A percentile compares a stretch with the other conserved stretches of the same genome.
Evolutionary conservation across 2,329 filamentous ascomycete species (phyloP).

Genomic region (Colletotrichum sp.): DNA sequence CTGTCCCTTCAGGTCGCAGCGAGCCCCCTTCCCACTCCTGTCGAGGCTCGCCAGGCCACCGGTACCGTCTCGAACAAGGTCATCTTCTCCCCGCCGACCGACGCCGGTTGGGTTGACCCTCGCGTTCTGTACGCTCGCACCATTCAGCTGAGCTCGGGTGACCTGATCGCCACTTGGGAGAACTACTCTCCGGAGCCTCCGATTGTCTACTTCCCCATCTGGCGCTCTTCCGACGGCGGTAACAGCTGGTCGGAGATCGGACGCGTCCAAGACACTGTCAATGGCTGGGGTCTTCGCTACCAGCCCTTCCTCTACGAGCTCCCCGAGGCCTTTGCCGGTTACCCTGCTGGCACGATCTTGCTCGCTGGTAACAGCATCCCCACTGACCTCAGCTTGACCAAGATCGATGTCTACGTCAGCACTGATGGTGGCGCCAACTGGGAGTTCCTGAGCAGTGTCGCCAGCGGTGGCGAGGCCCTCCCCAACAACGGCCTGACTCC

Average conservation of each 20-base stretch:
- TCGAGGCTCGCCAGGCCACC: conserved; percentile 14
- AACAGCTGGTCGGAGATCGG: conserved; percentile 68
- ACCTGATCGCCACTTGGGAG: conserved; percentile 59
- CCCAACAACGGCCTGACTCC: conserved; percentile 71
- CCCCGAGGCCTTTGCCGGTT: conserved; percentile 61
- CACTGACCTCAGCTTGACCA: conserved; percentile 63
- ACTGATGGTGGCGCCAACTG: conserved; percentile 65
- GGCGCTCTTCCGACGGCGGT: conserved; percentile 56
- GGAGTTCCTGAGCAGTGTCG: conserved; percentile 71
- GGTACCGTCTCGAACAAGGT: conserved; percentile 30
- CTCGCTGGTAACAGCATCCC: conserved; percentile 66
- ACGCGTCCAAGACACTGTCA: conserved; percentile 66
- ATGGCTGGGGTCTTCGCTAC: conserved; percentile 70
- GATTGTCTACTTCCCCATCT: conserved; percentile 59
- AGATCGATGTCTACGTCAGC: conserved; percentile 74
- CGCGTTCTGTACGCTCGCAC: conserved; percentile 49
- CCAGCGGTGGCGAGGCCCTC: conserved; percentile 63
- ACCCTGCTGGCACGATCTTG: conserved; percentile 68
- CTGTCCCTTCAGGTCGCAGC: conserved; percentile 7
- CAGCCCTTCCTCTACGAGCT: conserved; percentile 74
- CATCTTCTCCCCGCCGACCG: conserved; percentile 45
- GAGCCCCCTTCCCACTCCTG: conserved; percentile 10
- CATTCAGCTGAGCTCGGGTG: conserved; percentile 47
- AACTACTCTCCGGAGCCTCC: conserved; percentile 64
- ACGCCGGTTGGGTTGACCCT: conserved; percentile 47